These are phyloP conservation scores for Macadamia tetraphylla DNA, from an alignment of 164 flowering plant genomes.

Conservation along the genomic window DNA sequence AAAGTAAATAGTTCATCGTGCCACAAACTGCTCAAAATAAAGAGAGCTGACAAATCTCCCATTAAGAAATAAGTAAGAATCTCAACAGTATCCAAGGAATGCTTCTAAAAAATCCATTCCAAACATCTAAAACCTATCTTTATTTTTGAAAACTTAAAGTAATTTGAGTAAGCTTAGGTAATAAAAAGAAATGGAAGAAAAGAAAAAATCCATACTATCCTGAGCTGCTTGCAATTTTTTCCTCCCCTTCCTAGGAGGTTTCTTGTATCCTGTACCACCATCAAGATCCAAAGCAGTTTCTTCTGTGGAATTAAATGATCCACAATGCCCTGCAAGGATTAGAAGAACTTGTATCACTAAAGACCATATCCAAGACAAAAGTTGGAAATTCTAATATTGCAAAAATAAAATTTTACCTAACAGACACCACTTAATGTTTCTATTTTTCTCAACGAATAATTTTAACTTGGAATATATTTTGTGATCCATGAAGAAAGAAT, in stretches of 20 bases:
- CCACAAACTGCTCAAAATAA: constrained; percentile 1
- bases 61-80: background rate
- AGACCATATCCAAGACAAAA: constrained; percentile 7
- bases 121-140: too few species aligned
- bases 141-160: too few species aligned
- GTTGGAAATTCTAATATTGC: background rate
- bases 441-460: too few species aligned
- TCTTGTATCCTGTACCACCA: constrained; percentile 46
- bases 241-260: constrained; percentile 65
- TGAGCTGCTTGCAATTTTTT: constrained; percentile 40
- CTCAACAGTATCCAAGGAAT: background rate
- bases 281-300: constrained; percentile 39
- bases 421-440: too few species aligned
- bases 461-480: too few species aligned
- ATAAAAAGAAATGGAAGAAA: background rate
- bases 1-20: background rate
- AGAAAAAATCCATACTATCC: constrained; percentile 50
- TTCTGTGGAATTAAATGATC: constrained; percentile 31
- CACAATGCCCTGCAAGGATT: constrained; percentile 57
- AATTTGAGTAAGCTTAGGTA: background rate
- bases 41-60: background rate
- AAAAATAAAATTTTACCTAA: background rate
- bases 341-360: constrained; percentile 9
- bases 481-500: too few species aligned
- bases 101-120: background rate